Percentiles rank a stretch among this genome's conserved stretches.
Conservation (phyloP, 805 yeast species). For the Lachancea nothofagi region DNA sequence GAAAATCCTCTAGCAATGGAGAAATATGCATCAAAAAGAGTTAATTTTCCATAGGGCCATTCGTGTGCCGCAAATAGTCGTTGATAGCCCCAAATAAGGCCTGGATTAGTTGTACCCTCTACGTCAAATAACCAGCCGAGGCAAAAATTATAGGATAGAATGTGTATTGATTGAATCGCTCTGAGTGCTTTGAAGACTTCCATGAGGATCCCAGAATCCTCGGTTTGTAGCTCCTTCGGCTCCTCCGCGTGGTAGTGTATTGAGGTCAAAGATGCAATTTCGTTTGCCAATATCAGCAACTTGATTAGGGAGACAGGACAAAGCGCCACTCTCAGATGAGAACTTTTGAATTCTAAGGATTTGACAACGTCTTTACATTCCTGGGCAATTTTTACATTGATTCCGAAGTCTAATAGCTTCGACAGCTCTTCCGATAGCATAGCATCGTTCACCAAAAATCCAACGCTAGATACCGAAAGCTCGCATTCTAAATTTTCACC, state of each 20-base stretch:
- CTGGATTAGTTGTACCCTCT: constrained; percentile 44
- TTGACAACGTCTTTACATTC: constrained; percentile 30
- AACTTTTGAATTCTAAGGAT: constrained; percentile 52
- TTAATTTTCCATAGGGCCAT: constrained; percentile 57
- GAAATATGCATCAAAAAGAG: constrained; percentile 61
- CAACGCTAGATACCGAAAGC: constrained; percentile 26
- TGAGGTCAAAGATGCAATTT: constrained; percentile 6
- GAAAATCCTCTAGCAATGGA: constrained; percentile 63
- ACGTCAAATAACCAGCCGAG: constrained; percentile 73
- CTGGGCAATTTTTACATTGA: constrained; percentile 39
- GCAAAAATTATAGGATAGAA: constrained; percentile 60
- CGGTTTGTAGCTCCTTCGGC: background rate
- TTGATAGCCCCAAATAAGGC: constrained; percentile 75
- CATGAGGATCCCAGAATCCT: background rate
- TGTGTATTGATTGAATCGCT: constrained; percentile 46
- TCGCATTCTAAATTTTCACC: constrained; percentile 16
- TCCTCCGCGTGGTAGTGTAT: too few species aligned
- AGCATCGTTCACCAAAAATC: constrained; percentile 28
- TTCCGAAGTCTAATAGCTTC: constrained; percentile 42
- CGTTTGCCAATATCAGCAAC: constrained; percentile 35
- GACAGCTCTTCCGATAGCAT: constrained; percentile 36
- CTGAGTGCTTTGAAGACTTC: background rate
- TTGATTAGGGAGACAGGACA: constrained; percentile 46
- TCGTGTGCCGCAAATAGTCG: constrained; percentile 61
- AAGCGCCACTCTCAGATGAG: constrained; percentile 52